Evolutionary conservation across 441 rosid genomes (phyloP).

Genomic region (Croton laevigatus): DNA sequence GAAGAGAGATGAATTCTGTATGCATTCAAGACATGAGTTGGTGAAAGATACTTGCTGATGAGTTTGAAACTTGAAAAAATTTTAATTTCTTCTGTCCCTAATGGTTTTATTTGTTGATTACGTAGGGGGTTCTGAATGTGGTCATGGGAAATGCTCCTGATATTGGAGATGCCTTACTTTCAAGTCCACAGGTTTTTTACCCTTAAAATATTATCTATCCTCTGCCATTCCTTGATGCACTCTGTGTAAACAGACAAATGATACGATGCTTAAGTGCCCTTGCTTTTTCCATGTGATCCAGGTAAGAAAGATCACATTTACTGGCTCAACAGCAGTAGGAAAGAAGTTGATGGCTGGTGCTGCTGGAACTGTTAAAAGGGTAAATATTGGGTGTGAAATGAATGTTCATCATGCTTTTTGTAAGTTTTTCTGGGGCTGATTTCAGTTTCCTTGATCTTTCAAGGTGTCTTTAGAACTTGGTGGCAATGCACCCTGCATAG

Average conservation of each 20-base stretch:
- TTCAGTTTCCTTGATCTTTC: slow-evolving; percentile 20
- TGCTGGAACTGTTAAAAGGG: slow-evolving; percentile 92
- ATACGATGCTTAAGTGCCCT: slow-evolving; percentile 16
- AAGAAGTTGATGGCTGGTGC: slow-evolving; percentile 98
- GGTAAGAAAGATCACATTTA: slow-evolving; percentile 96
- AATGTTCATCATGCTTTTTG: slow-evolving; percentile 7
- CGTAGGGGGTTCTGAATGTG: slow-evolving; percentile 84
- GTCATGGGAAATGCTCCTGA: slow-evolving; percentile 94
- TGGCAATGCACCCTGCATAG: slow-evolving; percentile 97
- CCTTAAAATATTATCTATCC: slow-evolving; percentile 5
- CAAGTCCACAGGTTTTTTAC: slow-evolving; percentile 68
- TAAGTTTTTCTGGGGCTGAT: slow-evolving; percentile 23
- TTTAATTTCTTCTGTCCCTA: slow-evolving; percentile 17
- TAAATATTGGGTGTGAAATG: slow-evolving; percentile 29
- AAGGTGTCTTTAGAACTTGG: slow-evolving; percentile 97
- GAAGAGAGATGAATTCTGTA: background rate
- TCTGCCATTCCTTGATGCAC: slow-evolving; percentile 6
- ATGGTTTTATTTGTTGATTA: slow-evolving; percentile 23
- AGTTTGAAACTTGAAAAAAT: background rate
- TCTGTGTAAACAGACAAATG: slow-evolving; percentile 6
- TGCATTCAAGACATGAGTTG: background rate
- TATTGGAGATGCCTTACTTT: slow-evolving; percentile 82
- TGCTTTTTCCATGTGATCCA: slow-evolving; percentile 33
- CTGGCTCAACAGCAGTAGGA: slow-evolving; percentile 98
- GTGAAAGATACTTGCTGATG: background rate